phyloP scores from a whole-genome alignment of 441 rosid species.

The Arabidopsis lyrata region DNA sequence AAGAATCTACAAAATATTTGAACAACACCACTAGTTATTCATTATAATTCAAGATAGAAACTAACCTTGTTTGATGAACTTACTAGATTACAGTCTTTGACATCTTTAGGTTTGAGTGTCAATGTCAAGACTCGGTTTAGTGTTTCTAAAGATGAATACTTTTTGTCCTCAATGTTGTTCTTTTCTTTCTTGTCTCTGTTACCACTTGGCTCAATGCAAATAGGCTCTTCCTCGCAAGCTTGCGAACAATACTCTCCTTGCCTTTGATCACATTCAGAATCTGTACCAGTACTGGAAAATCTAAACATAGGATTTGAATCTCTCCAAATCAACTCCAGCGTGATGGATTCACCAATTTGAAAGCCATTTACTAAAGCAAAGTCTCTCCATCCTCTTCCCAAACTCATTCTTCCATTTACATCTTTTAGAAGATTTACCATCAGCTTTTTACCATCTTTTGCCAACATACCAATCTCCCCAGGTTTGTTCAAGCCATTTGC shows the following conservation, averaged over 20 bases:
- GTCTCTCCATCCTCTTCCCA: not conserved
- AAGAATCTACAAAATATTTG: too few relatives aligned
- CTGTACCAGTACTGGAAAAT: not conserved
- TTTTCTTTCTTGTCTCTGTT: not conserved
- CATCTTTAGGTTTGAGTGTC: not conserved
- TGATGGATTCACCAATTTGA: not conserved
- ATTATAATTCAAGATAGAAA: not conserved
- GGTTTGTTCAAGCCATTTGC: not conserved
- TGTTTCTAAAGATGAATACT: not conserved
- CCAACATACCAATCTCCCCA: not conserved
- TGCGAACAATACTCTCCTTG: not conserved
- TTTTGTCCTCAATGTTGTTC: not conserved
- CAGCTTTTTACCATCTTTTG: not conserved
- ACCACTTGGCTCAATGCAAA: not conserved
- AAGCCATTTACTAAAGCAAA: not conserved
- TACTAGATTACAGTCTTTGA: not conserved
- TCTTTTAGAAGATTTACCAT: not conserved
- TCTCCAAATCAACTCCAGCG: not conserved
- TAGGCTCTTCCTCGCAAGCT: too few relatives aligned
- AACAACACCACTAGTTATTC: not conserved
- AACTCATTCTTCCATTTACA: not conserved
- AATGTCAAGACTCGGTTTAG: not conserved
- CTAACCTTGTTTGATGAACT: conserved; percentile 1
- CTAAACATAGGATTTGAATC: not conserved
- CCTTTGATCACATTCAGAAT: not conserved